phyloP scores from a whole-genome alignment of 2,329 filamentous ascomycete genomes.

The Aspergillus fumigatiaffinis region DNA sequence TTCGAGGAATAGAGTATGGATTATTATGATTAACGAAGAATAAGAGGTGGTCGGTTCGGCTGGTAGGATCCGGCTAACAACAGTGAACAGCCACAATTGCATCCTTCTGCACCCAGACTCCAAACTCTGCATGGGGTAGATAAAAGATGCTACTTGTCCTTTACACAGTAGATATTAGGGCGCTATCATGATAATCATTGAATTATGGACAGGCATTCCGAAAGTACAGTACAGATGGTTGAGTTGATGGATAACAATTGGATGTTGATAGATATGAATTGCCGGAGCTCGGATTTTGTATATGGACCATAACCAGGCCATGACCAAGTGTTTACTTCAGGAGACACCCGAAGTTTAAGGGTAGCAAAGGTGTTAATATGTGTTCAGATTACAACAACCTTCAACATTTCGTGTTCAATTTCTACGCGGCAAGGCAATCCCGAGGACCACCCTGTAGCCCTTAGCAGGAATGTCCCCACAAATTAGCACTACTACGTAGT shows the following conservation, averaged over 20 bases:
- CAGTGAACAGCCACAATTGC: neutral
- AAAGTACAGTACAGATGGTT: neutral
- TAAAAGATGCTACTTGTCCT: neutral
- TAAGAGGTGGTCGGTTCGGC: no score
- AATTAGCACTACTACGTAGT: no score
- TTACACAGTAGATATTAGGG: neutral
- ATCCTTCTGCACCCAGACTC: neutral
- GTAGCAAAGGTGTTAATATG: neutral
- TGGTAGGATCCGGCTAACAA: no score
- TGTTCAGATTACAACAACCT: neutral
- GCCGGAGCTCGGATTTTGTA: no score
- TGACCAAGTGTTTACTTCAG: neutral
- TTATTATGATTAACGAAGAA: no score
- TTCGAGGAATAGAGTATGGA: no score
- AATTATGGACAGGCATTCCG: neutral
- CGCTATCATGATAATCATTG: neutral
- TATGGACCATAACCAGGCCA: neutral
- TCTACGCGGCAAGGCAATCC: neutral
- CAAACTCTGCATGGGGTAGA: neutral
- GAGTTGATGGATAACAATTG: neutral
- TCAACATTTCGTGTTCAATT: neutral
- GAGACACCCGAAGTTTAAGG: neutral
- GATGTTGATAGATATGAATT: neutral
- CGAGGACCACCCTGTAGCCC: neutral
- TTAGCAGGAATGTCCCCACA: no score